Base-by-base conservation (phyloP, 768 basidiomycete genomes). In the Lactarius tabidus region DNA sequence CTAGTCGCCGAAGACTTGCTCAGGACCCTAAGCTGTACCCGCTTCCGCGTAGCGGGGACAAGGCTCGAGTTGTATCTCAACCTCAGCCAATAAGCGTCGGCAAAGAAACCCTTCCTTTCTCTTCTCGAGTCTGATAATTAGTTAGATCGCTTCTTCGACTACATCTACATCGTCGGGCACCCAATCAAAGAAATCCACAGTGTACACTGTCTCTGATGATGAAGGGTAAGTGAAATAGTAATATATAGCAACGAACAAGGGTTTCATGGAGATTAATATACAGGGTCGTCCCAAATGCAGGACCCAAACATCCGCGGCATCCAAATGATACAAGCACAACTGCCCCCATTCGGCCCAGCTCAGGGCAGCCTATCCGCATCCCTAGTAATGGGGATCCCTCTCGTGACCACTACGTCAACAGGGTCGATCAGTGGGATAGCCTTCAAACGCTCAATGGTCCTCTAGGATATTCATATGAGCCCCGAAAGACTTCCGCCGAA, bases 401-500 rank as follows among this genome's bases (percentile, higher is more conserved):
- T 54, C 48, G 35, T 9, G 33, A 39, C 14, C 41, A 58, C 33
- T 29, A 56, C 4, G 58, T 43, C 12, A 68, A 71, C 69, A 52
- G 67, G 65, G 6, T 64, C 68, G 48, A 70, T 56, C 63, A 72
- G 33, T 68, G 76, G 69, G 75, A 76, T 62, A 74, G 75, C 4
- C 75, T 77, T 39, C 73, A 74, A 53, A 65, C 54, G 14, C 73
- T 74, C 29, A 69, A 76, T 36, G 70, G 26, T 8, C 38, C 33
- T 38, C n/a, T 74, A 2, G 70, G 68, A 20, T 28, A 48, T 20
- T 56, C 72, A 18, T 62, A 74, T 20, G 76, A 78, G 17, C 75
- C 76, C 33, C 64, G 56, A n/a, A 80, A 75, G 73, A 73, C 77
- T 26, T 71, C 81, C 35, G 77, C 74, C 0, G 90, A 94, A 26